phyloP scores from a whole-genome alignment of 306 rosid species.

The Delonix regia region DNA sequence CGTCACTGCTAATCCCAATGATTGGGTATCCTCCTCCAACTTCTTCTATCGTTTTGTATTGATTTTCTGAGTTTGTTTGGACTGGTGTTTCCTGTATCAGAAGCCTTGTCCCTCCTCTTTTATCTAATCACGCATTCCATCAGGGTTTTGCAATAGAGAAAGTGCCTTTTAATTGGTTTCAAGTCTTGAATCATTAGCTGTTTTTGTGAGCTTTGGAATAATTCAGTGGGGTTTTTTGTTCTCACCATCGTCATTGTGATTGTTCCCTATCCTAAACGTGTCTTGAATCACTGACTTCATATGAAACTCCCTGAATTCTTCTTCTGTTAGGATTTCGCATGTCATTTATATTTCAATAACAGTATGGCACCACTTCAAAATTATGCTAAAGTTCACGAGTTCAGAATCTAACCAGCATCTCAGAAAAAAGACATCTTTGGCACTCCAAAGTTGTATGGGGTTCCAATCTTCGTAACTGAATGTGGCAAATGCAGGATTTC shows the following conservation, averaged over 20 bases:
- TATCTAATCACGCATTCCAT: background rate
- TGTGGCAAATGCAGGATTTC: slow-evolving; percentile 60
- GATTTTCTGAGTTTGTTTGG: background rate
- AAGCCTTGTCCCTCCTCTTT: background rate
- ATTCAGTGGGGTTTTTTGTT: background rate
- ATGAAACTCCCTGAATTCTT: background rate
- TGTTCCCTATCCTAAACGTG: background rate
- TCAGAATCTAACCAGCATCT: background rate
- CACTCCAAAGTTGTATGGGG: background rate
- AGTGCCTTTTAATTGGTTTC: background rate
- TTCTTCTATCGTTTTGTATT: background rate
- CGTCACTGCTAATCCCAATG: slow-evolving; percentile 84
- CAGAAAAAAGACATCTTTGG: background rate
- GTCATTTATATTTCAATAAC: background rate
- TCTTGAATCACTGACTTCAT: background rate
- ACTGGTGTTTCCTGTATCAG: background rate
- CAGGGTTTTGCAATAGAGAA: background rate
- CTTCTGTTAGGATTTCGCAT: no score
- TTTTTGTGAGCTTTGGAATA: background rate
- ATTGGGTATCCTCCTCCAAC: slow-evolving; percentile 62
- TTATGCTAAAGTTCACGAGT: background rate
- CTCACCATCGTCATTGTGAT: background rate
- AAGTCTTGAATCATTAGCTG: background rate
- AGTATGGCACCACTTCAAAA: background rate
- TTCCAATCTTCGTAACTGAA: background rate